Conservation (phyloP, 208 protist genomes). For the Blastocrithidia nonstop region DNA sequence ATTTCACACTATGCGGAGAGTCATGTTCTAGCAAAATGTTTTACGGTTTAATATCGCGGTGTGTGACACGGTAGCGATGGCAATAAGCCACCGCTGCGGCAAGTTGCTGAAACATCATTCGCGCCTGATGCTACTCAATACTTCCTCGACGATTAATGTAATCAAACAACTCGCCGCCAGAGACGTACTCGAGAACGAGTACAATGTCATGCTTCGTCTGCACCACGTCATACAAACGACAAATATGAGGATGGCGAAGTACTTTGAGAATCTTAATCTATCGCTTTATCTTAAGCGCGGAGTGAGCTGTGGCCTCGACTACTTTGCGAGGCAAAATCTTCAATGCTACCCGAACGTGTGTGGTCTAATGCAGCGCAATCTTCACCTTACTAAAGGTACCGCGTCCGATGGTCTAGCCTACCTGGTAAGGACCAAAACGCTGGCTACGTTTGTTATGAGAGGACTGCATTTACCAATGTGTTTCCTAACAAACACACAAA, state of each 20-base stretch:
- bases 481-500: neutral
- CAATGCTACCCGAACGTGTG: conserved; percentile 71
- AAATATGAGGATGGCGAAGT: conserved; percentile 78
- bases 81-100: conserved; percentile 87
- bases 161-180: conserved; percentile 79
- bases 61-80: conserved; percentile 56
- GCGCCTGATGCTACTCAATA: conserved; percentile 81
- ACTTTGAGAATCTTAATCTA: conserved; percentile 88
- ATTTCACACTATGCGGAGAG: conserved; percentile 72
- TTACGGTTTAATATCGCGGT: conserved; percentile 63
- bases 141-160: conserved; percentile 68
- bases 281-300: conserved; percentile 76
- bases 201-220: conserved; percentile 64
- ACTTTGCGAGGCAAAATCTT: conserved; percentile 82
- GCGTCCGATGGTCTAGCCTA: conserved; percentile 78
- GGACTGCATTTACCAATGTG: neutral
- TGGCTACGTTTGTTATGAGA: conserved; percentile 14
- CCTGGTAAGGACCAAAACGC: conserved; percentile 70
- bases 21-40: conserved; percentile 60
- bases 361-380: conserved; percentile 54
- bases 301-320: conserved; percentile 54
- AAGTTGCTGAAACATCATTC: conserved; percentile 76
- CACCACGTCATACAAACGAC: conserved; percentile 79
- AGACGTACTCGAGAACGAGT: conserved; percentile 91
- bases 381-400: conserved; percentile 93